Conservation (phyloP, 1,139 yeast species). For the Nakaseomyces uthaithaninus region DNA sequence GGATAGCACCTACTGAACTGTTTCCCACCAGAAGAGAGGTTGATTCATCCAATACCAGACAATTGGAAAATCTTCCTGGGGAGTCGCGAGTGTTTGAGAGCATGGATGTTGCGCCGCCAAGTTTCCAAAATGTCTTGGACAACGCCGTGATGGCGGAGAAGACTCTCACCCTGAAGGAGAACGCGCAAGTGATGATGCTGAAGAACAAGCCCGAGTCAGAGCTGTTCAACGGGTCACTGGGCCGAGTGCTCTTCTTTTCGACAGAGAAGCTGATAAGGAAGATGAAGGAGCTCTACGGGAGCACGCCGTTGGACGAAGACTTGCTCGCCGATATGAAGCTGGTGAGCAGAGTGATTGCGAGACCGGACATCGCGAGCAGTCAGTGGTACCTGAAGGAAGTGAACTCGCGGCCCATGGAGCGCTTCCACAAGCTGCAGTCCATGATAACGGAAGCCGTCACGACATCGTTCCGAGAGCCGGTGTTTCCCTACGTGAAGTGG, state of each 20-base stretch:
- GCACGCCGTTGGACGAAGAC: constrained; percentile 18
- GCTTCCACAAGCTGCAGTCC: constrained; percentile 27
- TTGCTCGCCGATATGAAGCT: constrained; percentile 30
- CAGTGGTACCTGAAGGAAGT: constrained; percentile 23
- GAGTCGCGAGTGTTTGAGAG: constrained; percentile 38
- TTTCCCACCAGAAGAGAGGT: constrained; percentile 74
- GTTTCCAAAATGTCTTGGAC: constrained; percentile 36
- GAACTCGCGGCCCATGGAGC: constrained; percentile 17
- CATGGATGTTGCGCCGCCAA: constrained; percentile 37
- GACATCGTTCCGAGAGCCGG: constrained; percentile 24
- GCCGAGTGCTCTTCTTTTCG: constrained; percentile 47
- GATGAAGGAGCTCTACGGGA: constrained; percentile 20
- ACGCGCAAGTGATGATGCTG: constrained; percentile 93
- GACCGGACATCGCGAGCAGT: constrained; percentile 18
- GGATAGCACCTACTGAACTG: constrained; percentile 72
- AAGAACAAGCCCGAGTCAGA: constrained; percentile 73
- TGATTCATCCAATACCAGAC: constrained; percentile 51
- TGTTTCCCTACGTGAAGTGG: constrained; percentile 52
- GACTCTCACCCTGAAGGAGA: constrained; percentile 56
- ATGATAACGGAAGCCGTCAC: constrained; percentile 34
- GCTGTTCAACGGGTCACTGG: constrained; percentile 86
- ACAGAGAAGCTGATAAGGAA: constrained; percentile 22
- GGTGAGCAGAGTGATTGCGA: constrained; percentile 30
- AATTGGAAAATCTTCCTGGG: constrained; percentile 44
- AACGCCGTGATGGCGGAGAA: constrained; percentile 60